Conservation (phyloP, 2,329 filamentous ascomycete genomes). For the Aureobasidium subglaciale region DNA sequence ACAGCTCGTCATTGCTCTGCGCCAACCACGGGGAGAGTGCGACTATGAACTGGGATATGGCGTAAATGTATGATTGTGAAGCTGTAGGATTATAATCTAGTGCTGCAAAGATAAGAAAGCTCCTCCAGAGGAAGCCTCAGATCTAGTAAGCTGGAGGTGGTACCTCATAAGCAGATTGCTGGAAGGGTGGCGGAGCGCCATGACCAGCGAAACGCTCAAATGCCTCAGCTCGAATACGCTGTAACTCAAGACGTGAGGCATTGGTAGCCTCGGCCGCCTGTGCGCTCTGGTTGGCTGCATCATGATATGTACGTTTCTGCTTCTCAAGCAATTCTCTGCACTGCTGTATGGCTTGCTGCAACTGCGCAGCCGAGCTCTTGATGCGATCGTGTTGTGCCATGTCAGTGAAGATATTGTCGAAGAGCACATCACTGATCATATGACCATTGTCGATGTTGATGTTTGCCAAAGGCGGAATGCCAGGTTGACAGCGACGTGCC, state of each 20-base stretch:
- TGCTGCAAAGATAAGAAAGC: too few species aligned
- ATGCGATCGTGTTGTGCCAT: conserved; percentile 26
- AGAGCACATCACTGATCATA: conserved; percentile 25
- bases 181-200: neutral
- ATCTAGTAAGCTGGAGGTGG: neutral
- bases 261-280: conserved; percentile 15
- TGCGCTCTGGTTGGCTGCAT: neutral
- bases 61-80: too few species aligned
- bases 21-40: too few species aligned
- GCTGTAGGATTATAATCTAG: too few species aligned
- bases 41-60: too few species aligned
- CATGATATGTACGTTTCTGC: neutral
- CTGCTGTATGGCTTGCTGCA: conserved; percentile 15
- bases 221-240: conserved; percentile 25
- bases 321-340: conserved; percentile 1
- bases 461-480: conserved; percentile 18
- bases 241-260: conserved; percentile 21
- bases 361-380: conserved; percentile 20
- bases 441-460: conserved; percentile 26
- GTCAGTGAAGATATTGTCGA: conserved; percentile 28
- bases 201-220: conserved; percentile 22
- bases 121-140: too few species aligned
- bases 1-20: too few species aligned
- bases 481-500: conserved; percentile 21
- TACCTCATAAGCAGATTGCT: neutral